Evolutionary conservation across 108 stramenopile genomes (phyloP).

Genomic region (Skeletonema menzelii): DNA sequence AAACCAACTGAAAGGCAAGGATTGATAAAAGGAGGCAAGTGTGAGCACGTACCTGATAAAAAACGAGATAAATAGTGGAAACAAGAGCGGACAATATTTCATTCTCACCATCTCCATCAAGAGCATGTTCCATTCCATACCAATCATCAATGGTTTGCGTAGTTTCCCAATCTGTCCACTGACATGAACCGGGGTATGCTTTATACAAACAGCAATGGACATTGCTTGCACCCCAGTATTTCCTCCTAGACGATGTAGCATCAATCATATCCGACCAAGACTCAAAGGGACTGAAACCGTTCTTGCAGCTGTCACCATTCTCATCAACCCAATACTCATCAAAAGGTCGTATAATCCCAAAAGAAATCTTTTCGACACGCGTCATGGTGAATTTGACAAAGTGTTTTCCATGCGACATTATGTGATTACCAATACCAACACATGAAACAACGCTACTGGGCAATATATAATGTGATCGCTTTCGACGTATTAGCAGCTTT

Average conservation of each 20-base stretch:
- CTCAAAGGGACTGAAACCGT: not conserved
- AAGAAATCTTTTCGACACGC: not conserved
- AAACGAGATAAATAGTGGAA: no score
- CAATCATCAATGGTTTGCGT: not conserved
- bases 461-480: not conserved
- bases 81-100: no score
- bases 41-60: no score
- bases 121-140: not conserved
- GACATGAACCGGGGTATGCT: not conserved
- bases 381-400: not conserved
- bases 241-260: not conserved
- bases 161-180: not conserved
- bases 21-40: no score
- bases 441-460: not conserved
- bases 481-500: not conserved
- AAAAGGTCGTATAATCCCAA: not conserved
- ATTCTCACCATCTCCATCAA: not conserved
- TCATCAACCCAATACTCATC: not conserved
- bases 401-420: not conserved
- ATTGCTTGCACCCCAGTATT: not conserved
- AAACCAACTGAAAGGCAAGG: not conserved
- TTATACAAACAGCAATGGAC: not conserved
- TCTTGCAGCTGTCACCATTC: no score
- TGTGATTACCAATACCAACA: not conserved
- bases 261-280: not conserved